Percentiles rank a stretch among this genome's conserved stretches.
phyloP scores from a whole-genome alignment of 495 filamentous ascomycete species.

The Talaromyces wortmannii region DNA sequence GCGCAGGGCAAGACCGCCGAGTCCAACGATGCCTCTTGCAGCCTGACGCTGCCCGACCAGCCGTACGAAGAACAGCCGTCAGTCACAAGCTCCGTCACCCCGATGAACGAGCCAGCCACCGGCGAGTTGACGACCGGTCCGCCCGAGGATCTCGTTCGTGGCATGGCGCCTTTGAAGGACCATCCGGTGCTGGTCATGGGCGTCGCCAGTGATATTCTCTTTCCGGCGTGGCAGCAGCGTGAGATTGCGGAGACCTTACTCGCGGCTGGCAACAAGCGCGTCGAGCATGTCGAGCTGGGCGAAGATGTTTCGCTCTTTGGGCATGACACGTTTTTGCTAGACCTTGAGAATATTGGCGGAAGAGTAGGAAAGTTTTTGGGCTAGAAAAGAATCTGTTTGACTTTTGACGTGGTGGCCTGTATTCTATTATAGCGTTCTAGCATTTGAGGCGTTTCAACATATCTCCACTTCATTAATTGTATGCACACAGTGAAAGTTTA shows the following conservation, averaged over 20 bases:
- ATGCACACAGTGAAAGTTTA: too few relatives aligned
- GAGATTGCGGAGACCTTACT: constrained; percentile 85
- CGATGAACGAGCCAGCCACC: constrained; percentile 9
- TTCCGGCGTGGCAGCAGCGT: constrained; percentile 96
- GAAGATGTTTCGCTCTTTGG: constrained; percentile 91
- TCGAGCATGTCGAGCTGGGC: constrained; percentile 84
- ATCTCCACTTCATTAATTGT: background rate
- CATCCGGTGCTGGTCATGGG: constrained; percentile 85
- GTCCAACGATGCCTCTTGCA: constrained; percentile 51
- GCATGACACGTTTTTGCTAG: constrained; percentile 93
- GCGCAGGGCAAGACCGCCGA: constrained; percentile 15
- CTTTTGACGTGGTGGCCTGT: background rate
- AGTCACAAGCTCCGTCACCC: constrained; percentile 19
- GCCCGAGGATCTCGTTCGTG: constrained; percentile 70
- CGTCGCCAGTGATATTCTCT: constrained; percentile 92
- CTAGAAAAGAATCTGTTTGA: constrained; percentile 16
- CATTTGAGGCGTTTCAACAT: background rate
- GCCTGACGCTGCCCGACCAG: constrained; percentile 71
- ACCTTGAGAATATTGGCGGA: constrained; percentile 86
- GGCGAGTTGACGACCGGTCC: constrained; percentile 30
- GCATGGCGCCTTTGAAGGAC: constrained; percentile 61
- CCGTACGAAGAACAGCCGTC: constrained; percentile 78
- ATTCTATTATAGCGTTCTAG: background rate
- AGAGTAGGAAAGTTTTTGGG: constrained; percentile 71
- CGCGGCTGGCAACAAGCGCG: constrained; percentile 64